Percentiles rank a stretch among this genome's conserved stretches.
Conservation (phyloP, 495 filamentous ascomycete genomes). For the Penicillium bialowiezense region DNA sequence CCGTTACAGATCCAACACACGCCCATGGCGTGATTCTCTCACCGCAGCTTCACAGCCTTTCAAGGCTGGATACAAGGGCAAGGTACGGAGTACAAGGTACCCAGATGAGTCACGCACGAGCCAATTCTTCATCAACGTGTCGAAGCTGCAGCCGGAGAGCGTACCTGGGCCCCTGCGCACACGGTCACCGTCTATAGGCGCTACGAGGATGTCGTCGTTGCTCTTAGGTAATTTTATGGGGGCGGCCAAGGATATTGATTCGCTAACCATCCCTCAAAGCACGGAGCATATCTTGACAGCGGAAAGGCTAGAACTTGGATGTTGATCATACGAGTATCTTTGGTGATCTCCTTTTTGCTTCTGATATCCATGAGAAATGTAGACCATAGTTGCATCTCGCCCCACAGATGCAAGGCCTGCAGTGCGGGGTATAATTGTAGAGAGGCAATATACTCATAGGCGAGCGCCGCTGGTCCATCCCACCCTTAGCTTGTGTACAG, state of each 20-base stretch:
- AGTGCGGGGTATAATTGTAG: constrained; percentile 16
- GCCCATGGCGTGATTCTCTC: constrained; percentile 17
- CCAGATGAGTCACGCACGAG: not conserved
- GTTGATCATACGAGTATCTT: constrained; percentile 1
- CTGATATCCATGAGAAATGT: too few species aligned
- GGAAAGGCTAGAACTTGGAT: constrained; percentile 11
- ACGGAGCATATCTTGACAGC: constrained; percentile 32
- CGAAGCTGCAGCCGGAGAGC: not conserved
- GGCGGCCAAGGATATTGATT: constrained; percentile 24
- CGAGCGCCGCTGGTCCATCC: too few species aligned
- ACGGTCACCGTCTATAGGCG: not conserved
- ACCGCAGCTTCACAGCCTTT: constrained; percentile 7
- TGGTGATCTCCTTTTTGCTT: not conserved
- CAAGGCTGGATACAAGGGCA: too few species aligned
- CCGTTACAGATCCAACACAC: not conserved
- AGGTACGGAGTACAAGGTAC: too few species aligned
- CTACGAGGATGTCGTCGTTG: constrained; percentile 5
- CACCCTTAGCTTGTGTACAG: too few species aligned
- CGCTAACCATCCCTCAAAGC: constrained; percentile 18
- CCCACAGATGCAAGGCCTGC: constrained; percentile 25
- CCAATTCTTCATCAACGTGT: constrained; percentile 6
- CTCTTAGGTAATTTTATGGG: constrained; percentile 41
- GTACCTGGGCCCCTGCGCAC: constrained; percentile 3
- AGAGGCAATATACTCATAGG: not conserved
- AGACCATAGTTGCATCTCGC: not conserved